Percentiles rank a stretch among this genome's conserved stretches.
Evolutionary conservation across 148 eudicot species (phyloP).

Genomic region (Fagopyrum esculentum): DNA sequence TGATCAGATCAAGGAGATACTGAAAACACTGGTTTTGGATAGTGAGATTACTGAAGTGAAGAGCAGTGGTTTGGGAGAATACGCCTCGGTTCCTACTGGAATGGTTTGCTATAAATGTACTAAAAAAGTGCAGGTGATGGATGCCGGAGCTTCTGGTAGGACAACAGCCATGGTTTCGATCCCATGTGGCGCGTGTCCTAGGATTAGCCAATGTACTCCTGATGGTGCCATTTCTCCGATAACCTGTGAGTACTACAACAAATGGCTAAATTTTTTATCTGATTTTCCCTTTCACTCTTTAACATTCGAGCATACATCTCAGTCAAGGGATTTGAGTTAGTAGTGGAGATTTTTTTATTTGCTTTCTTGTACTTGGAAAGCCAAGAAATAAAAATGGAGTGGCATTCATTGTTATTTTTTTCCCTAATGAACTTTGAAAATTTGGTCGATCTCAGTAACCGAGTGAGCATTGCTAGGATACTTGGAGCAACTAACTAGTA

Average conservation of each 20-base stretch:
- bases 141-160: conserved; percentile 9
- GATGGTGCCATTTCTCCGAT: conserved; percentile 67
- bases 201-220: conserved; percentile 53
- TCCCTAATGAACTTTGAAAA: too few species aligned
- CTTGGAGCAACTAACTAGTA: too few species aligned
- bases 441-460: too few species aligned
- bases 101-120: conserved; percentile 42
- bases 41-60: conserved; percentile 48
- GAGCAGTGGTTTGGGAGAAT: conserved; percentile 68
- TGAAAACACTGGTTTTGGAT: conserved; percentile 52
- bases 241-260: conserved; percentile 53
- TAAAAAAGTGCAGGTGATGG: conserved; percentile 21
- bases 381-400: too few species aligned
- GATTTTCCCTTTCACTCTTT: neutral
- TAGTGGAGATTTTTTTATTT: too few species aligned
- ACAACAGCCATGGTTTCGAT: conserved; percentile 47
- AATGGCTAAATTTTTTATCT: conserved; percentile 43
- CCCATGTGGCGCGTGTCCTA: conserved; percentile 74
- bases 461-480: too few species aligned
- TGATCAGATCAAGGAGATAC: conserved; percentile 41
- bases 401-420: too few species aligned
- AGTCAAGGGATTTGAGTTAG: too few species aligned
- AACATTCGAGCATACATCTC: too few species aligned
- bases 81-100: conserved; percentile 39
- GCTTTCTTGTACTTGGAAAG: too few species aligned